Evolutionary conservation across 179 eudicot genomes (phyloP).

Genomic region (Spergularia azorica): DNA sequence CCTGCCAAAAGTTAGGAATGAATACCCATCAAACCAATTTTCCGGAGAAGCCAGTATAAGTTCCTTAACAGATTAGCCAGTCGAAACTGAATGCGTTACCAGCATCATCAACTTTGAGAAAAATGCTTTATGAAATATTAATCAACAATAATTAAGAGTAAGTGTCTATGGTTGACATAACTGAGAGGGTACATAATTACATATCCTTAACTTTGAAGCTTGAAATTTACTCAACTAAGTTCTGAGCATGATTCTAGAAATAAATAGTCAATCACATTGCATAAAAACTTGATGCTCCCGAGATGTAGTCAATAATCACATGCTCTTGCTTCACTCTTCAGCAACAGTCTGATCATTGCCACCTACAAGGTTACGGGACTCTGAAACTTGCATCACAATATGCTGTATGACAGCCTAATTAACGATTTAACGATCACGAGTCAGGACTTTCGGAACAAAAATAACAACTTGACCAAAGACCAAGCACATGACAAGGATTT

Average conservation of each 20-base stretch:
- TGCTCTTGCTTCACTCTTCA: too few species aligned
- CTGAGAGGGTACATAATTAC: too few species aligned
- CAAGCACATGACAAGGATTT: not conserved
- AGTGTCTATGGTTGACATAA: not conserved
- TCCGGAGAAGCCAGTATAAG: not conserved
- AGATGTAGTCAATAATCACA: too few species aligned
- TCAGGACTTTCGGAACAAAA: too few species aligned
- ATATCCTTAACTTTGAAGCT: too few species aligned
- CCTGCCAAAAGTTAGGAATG: conserved; percentile 40
- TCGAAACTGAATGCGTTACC: not conserved
- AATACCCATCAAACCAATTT: conserved; percentile 8
- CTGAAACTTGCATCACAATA: not conserved
- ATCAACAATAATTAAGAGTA: not conserved
- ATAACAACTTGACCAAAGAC: not conserved
- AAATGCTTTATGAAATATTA: not conserved
- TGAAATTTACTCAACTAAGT: too few species aligned
- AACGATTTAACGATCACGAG: too few species aligned
- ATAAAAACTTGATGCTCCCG: too few species aligned
- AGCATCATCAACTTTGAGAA: not conserved
- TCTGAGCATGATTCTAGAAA: too few species aligned
- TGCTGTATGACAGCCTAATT: too few species aligned
- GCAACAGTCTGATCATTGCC: not conserved
- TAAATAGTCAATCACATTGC: too few species aligned
- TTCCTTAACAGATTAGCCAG: not conserved
- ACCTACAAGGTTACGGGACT: not conserved